Evolutionary conservation across 2,329 filamentous ascomycete species (phyloP).

Genomic region (Exophiala xenobiotica): DNA sequence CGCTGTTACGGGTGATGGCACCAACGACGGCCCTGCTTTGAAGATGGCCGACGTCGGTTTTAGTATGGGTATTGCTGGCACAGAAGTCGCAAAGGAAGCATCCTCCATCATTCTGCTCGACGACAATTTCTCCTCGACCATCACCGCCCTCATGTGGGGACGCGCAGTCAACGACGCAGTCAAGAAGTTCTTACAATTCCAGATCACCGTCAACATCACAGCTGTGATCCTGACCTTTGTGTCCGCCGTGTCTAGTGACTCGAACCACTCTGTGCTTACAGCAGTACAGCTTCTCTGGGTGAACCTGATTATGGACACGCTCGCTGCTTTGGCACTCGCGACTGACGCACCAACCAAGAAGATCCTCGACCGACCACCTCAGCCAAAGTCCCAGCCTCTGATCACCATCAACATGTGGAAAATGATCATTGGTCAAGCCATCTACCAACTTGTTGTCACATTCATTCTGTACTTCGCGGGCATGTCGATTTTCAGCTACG

Average conservation of each 20-base stretch:
- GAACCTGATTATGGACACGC: constrained; percentile 96
- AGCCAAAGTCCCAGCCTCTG: constrained; percentile 69
- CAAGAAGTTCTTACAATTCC: constrained; percentile 64
- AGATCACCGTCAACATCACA: constrained; percentile 83
- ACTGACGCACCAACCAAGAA: constrained; percentile 85
- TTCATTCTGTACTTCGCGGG: constrained; percentile 81
- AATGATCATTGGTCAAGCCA: constrained; percentile 91
- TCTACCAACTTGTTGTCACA: constrained; percentile 79
- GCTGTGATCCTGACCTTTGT: constrained; percentile 86
- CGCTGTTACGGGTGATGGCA: constrained; percentile 64
- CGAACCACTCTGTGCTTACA: constrained; percentile 73
- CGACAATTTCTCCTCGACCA: constrained; percentile 65
- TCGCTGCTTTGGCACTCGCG: constrained; percentile 82
- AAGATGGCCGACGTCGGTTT: constrained; percentile 68
- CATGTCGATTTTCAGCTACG: constrained; percentile 59
- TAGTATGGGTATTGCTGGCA: constrained; percentile 67
- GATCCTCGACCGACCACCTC: constrained; percentile 76
- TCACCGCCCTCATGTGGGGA: constrained; percentile 68
- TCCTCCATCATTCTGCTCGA: constrained; percentile 68
- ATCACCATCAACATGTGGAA: constrained; percentile 98
- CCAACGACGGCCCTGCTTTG: constrained; percentile 65
- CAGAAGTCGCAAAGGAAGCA: constrained; percentile 67
- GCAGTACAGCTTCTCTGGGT: constrained; percentile 95
- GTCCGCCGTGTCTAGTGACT: constrained; percentile 70
- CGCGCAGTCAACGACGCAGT: constrained; percentile 67